Conservation (phyloP, 2,329 filamentous ascomycete genomes). For the Aureobasidium sp. region DNA sequence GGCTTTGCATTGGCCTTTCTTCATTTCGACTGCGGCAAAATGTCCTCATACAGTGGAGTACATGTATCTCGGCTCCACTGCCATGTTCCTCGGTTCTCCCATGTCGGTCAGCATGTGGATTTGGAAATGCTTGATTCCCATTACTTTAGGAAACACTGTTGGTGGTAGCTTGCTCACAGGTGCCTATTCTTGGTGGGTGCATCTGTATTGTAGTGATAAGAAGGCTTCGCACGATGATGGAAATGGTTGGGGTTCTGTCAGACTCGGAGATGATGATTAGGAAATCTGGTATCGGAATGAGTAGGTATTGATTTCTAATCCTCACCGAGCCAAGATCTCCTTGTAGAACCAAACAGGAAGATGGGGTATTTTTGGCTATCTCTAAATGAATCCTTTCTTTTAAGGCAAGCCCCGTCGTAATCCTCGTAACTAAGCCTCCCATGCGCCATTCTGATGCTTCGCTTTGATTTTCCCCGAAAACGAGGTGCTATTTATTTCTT, state of each 20-base stretch:
- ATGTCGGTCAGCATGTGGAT: slow-evolving; percentile 21
- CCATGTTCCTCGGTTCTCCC: slow-evolving; percentile 22
- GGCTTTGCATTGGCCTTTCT: slow-evolving; percentile 23
- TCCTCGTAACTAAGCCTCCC: slow-evolving; percentile 8
- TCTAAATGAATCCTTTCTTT: neutral
- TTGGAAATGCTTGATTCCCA: slow-evolving; percentile 24
- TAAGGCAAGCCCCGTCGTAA: neutral
- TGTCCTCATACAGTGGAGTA: slow-evolving; percentile 28
- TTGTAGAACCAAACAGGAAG: neutral
- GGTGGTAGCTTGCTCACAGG: slow-evolving; percentile 22
- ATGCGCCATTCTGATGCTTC: slow-evolving; percentile 1
- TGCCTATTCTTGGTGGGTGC: slow-evolving; percentile 18
- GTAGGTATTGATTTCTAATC: neutral
- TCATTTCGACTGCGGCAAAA: slow-evolving; percentile 23
- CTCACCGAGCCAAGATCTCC: neutral
- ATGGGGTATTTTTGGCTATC: neutral
- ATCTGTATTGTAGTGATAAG: slow-evolving; percentile 11
- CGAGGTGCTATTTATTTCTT: slow-evolving; percentile 41
- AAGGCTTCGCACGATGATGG: neutral
- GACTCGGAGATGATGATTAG: slow-evolving; percentile 3
- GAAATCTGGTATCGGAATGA: neutral
- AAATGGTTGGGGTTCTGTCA: neutral
- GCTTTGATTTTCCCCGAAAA: neutral
- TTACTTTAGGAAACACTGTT: slow-evolving; percentile 24
- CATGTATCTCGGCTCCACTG: slow-evolving; percentile 23